A percentile compares a stretch with the other conserved stretches of the same genome.
Conservation (phyloP, 495 filamentous ascomycete species). For the Oleoguttula mirabilis region DNA sequence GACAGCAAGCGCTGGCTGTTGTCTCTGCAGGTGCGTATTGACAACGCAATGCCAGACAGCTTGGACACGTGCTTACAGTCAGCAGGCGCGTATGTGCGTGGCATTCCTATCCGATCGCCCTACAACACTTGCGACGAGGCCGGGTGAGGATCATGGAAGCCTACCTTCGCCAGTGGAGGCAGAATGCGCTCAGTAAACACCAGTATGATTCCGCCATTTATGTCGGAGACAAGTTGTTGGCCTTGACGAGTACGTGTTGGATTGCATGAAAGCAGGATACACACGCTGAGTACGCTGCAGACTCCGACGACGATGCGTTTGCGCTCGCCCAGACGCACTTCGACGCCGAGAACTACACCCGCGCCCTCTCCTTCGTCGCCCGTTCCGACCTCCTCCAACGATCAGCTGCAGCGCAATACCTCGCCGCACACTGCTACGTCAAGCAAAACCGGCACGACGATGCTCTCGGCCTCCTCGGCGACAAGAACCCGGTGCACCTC, state of each 20-base stretch:
- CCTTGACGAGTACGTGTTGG: slow-evolving; percentile 63
- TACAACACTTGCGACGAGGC: background rate
- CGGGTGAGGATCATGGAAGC: slow-evolving; percentile 55
- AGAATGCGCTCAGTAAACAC: slow-evolving; percentile 83
- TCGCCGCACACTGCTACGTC: slow-evolving; percentile 85
- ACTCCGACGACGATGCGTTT: slow-evolving; percentile 80
- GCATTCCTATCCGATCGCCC: no score
- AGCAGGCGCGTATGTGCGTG: background rate
- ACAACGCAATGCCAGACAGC: background rate
- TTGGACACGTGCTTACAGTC: background rate
- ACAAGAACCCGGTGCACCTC: slow-evolving; percentile 81
- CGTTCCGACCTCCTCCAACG: slow-evolving; percentile 70
- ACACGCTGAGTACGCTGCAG: slow-evolving; percentile 34
- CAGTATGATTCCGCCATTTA: slow-evolving; percentile 94
- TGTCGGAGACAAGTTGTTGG: slow-evolving; percentile 90
- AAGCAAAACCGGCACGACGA: slow-evolving; percentile 82
- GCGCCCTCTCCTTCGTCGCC: slow-evolving; percentile 73
- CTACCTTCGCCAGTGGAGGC: slow-evolving; percentile 81
- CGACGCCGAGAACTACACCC: slow-evolving; percentile 80
- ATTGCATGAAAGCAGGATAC: background rate
- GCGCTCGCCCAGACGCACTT: slow-evolving; percentile 94
- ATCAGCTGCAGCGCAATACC: slow-evolving; percentile 76
- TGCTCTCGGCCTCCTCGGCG: slow-evolving; percentile 76
- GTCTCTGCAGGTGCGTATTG: background rate
- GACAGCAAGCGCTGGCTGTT: background rate